These are phyloP conservation scores for Cladosporium cucumerinum DNA, from an alignment of 2,329 filamentous ascomycete species.

Conservation along the genomic window DNA sequence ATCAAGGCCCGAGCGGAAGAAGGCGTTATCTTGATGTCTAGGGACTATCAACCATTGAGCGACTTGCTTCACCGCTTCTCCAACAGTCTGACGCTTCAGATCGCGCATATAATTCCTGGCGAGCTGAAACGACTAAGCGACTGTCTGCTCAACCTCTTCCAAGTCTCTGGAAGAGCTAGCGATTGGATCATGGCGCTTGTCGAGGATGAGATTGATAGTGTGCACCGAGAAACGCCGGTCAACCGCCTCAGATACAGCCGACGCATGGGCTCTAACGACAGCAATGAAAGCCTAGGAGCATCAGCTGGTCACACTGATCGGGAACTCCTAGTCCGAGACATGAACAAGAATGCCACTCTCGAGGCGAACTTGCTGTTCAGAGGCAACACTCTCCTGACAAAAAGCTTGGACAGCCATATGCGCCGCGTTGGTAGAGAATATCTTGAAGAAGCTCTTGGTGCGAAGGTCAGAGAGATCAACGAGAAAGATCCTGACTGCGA, in stretches of 20 bases:
- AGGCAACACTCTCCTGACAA: conserved; percentile 90
- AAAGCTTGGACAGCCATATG: conserved; percentile 94
- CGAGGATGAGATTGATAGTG: conserved; percentile 95
- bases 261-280: conserved; percentile 68
- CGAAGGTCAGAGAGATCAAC: conserved; percentile 85
- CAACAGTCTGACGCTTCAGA: conserved; percentile 77
- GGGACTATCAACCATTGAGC: conserved; percentile 79
- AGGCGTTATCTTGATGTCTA: conserved; percentile 79
- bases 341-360: conserved; percentile 73
- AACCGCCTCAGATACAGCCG: conserved; percentile 63
- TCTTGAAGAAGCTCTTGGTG: conserved; percentile 78
- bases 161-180: conserved; percentile 76
- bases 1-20: conserved; percentile 83
- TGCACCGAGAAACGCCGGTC: conserved; percentile 74
- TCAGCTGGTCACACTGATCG: conserved; percentile 52
- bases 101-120: conserved; percentile 73
- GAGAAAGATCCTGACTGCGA: conserved; percentile 89
- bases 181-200: conserved; percentile 93
- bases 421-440: conserved; percentile 89
- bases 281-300: conserved; percentile 49
- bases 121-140: conserved; percentile 80
- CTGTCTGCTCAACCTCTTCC: conserved; percentile 87
- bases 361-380: conserved; percentile 95
- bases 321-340: conserved; percentile 69
- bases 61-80: conserved; percentile 82